Evolutionary conservation across 768 basidiomycete genomes (phyloP).

Genomic region (Russula emetica): DNA sequence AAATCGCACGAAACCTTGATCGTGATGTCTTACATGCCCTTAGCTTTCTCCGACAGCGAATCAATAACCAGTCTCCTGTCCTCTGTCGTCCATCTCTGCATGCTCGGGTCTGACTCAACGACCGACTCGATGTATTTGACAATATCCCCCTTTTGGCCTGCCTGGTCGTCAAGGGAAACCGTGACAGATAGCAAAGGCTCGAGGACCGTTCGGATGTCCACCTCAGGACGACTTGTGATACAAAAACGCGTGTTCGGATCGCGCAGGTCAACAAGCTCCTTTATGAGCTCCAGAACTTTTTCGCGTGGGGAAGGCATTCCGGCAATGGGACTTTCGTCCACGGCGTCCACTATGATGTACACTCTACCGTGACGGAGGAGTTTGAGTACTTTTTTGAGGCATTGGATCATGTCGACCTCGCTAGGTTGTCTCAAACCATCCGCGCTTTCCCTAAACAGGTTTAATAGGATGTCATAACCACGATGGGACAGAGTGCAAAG

Average conservation of each 20-base stretch:
- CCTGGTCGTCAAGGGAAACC: neutral
- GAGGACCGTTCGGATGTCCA: neutral
- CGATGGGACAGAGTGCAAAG: neutral
- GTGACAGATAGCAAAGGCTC: neutral
- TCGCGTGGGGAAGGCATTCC: neutral
- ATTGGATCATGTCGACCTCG: neutral
- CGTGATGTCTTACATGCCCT: neutral
- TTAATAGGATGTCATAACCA: neutral
- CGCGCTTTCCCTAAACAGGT: too few relatives aligned
- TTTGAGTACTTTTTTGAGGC: neutral
- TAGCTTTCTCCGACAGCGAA: neutral
- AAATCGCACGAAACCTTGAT: too few relatives aligned
- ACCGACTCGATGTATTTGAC: neutral
- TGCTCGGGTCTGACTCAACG: neutral
- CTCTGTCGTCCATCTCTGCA: neutral
- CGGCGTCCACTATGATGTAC: slow-evolving; percentile 1
- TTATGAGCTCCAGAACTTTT: neutral
- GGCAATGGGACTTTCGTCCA: neutral
- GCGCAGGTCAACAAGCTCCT: neutral
- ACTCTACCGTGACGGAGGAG: neutral
- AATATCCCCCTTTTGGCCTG: neutral
- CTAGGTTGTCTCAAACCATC: too few relatives aligned
- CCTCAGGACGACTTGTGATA: slow-evolving; percentile 7
- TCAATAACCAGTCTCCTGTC: neutral
- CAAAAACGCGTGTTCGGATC: neutral